phyloP scores from a whole-genome alignment of 345 rosid genomes.

The Eucalyptus regnans region DNA sequence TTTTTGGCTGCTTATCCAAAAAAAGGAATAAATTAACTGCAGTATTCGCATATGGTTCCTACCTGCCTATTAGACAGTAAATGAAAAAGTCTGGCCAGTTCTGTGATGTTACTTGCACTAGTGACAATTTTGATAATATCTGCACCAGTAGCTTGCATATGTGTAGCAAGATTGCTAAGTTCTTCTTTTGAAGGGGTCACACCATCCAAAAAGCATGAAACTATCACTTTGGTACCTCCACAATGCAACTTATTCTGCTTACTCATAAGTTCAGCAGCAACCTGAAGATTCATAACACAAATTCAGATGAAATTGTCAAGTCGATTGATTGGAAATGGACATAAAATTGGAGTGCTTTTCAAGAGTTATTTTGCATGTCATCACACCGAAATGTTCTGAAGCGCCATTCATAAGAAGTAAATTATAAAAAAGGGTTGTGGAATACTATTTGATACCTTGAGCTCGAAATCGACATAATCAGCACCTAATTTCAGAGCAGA shows the following conservation, averaged over 20 bases:
- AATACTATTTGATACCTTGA: constrained; percentile 22
- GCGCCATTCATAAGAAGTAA: neutral
- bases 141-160: constrained; percentile 30
- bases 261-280: constrained; percentile 19
- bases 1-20: neutral
- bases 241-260: constrained; percentile 2
- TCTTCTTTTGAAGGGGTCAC: constrained; percentile 25
- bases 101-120: constrained; percentile 32
- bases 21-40: neutral
- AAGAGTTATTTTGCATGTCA: neutral
- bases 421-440: neutral
- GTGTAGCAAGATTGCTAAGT: constrained; percentile 19
- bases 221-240: constrained; percentile 21
- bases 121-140: constrained; percentile 29
- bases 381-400: neutral
- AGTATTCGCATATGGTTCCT: neutral
- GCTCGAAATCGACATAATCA: constrained; percentile 43
- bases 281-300: constrained; percentile 15
- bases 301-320: neutral
- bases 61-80: constrained; percentile 28
- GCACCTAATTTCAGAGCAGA: constrained; percentile 41
- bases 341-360: neutral
- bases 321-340: neutral
- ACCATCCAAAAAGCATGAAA: constrained; percentile 22
- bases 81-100: constrained; percentile 24